Evolutionary conservation across 192 early-diverging fungal species (phyloP), one percentile per base, ranked within the genome.

Genomic region (Dissophora globulifera): DNA sequence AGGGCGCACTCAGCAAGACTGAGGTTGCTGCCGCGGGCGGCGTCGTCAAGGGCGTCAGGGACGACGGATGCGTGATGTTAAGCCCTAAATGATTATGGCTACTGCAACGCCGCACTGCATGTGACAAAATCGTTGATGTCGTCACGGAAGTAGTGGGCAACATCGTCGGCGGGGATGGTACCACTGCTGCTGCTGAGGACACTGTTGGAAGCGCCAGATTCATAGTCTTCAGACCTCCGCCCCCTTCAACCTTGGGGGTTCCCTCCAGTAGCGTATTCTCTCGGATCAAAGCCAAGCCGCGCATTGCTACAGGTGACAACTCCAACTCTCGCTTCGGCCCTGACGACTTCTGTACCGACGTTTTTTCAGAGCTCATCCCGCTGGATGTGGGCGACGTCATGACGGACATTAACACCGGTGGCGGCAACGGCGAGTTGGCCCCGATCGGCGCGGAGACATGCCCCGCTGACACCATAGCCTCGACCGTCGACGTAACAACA

Each of bases 371-470:
- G n/a, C n/a, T n/a, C n/a, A n/a, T n/a, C n/a, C 30, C 33, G 22
- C 38, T 40, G 20, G 29, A 1, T 17, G 61, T 13, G 48, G 50
- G 38, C 47, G 35, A 11, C 4, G 40, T 52, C 16, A 50, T 42
- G 17, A 19, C 22, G 15, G 60, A 56, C 11, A 49, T 31, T 6
- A 66, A 25, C 42, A 43, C 45, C 16, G 50, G n/a, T 23, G 42
- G 42, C 9, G 42, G 17, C n/a, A 50, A 13, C 7, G 29, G 45
- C 5, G 69, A 56, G 0, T 17, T 43, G 45, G 12, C 20, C 9
- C 66, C 66, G 22, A 75, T 75, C 0, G 71, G 71, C 2, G 71
- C 62, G 11, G 62, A 66, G 25, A 75, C 71, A 55, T 66, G 71
- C 5, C 71, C 62, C 23, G 62, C 71, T 4, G 71, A 75, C 31